Conservation (phyloP, 768 basidiomycete species). For the Rhodosporidiobolus odoratus region DNA sequence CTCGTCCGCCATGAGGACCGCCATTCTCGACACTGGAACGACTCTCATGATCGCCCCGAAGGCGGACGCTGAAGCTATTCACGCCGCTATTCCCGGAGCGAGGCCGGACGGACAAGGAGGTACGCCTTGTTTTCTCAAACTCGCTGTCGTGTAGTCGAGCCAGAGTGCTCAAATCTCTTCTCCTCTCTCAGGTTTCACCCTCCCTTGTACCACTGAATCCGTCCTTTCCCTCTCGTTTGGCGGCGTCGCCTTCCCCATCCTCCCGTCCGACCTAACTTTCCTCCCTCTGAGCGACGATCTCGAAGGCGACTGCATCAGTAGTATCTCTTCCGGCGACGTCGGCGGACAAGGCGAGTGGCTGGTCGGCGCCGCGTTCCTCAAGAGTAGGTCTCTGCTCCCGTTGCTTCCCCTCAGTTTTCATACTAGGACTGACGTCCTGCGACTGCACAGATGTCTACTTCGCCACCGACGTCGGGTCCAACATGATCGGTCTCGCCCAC, state of each 20-base stretch:
- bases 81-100: conserved; percentile 58
- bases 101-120: conserved; percentile 51
- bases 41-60: conserved; percentile 49
- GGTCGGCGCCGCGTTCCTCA: conserved; percentile 65
- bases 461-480: conserved; percentile 38
- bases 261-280: conserved; percentile 63
- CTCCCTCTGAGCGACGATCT: conserved; percentile 55
- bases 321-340: conserved; percentile 61
- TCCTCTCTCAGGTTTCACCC: conserved; percentile 50
- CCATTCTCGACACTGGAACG: conserved; percentile 61
- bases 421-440: not conserved
- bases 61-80: conserved; percentile 57
- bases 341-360: conserved; percentile 60
- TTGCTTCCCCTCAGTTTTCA: not conserved
- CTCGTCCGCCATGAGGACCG: conserved; percentile 51
- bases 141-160: too few relatives aligned
- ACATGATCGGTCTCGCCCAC: conserved; percentile 37
- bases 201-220: conserved; percentile 55
- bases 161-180: too few relatives aligned
- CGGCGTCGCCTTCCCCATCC: conserved; percentile 58
- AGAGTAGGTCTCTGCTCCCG: not conserved
- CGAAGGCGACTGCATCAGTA: conserved; percentile 63
- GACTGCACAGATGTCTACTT: conserved; percentile 38
- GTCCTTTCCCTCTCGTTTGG: conserved; percentile 59
- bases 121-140: not conserved